phyloP scores from a whole-genome alignment of 1,139 yeast species.

The Dujonia santamariae region DNA sequence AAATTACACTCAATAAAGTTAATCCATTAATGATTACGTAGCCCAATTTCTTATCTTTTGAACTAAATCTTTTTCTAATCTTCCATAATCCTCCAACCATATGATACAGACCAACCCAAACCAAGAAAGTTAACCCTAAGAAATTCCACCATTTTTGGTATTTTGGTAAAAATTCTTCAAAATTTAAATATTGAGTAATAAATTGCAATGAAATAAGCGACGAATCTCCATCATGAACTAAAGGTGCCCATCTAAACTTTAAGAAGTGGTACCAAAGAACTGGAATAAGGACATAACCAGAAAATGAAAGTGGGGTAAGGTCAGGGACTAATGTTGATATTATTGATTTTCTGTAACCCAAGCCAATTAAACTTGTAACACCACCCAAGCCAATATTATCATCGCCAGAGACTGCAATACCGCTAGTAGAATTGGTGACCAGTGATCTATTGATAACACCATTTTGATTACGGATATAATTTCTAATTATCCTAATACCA shows the following conservation, averaged over 20 bases:
- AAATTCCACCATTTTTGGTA: conserved; percentile 15
- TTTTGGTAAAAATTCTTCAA: conserved; percentile 1
- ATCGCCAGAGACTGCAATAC: conserved; percentile 16
- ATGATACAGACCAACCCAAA: conserved; percentile 32
- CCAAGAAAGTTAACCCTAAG: conserved; percentile 17
- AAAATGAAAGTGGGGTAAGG: conserved; percentile 49
- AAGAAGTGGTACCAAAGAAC: conserved; percentile 45
- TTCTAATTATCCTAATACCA: conserved; percentile 38
- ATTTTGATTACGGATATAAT: conserved; percentile 15
- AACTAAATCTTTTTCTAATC: conserved; percentile 25
- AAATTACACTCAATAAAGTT: conserved; percentile 23
- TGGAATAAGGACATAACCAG: conserved; percentile 56
- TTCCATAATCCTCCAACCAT: conserved; percentile 34
- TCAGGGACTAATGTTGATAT: conserved; percentile 33
- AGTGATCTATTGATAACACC: conserved; percentile 11
- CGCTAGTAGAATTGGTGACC: conserved; percentile 18
- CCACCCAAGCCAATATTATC: conserved; percentile 61
- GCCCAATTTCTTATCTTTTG: conserved; percentile 32
- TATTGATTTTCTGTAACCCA: conserved; percentile 49
- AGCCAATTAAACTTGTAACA: conserved; percentile 48
- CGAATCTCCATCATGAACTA: conserved; percentile 60
- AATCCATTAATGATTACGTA: conserved; percentile 26
- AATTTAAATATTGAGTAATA: conserved; percentile 40
- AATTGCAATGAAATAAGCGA: conserved; percentile 54
- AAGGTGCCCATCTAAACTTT: conserved; percentile 50